Evolutionary conservation across 2,329 filamentous ascomycete species (phyloP), one percentile per base, ranked within the genome.

Genomic region (Fusarium domesticum): DNA sequence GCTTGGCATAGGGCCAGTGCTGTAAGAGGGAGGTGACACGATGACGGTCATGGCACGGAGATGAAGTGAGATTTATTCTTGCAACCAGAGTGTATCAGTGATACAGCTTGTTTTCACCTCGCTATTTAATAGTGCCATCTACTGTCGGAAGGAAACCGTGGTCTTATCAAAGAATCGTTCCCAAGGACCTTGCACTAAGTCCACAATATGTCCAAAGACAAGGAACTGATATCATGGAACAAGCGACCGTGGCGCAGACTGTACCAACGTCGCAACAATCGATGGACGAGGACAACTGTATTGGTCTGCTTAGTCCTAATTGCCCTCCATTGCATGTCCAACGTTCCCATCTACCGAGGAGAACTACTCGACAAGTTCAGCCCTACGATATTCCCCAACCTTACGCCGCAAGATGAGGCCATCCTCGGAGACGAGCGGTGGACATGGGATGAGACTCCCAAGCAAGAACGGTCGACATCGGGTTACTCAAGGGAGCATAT

Each of bases 291-390:
- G 33, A 33, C n/a, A 33, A 15, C 12, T 6, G 12, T 43, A 0
- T 17, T 38, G 6, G 6, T 45, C 14, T 17, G 43, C 3, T 14
- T 54, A 35, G 11, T 57, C 15, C 35, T 55, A 12, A 44, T 37
- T 11, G 6, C 38, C 10, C 44, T 49, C 18, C 52, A 51, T 18
- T 40, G 41, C 31, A n/a, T 44, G 10, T 42, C 36, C 7, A 34
- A 32, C 17, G 39, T 44, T 23, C 23, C 35, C 16, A 28, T 18
- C 8, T 37, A 47, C 38, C 39, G 55, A 18, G 20, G 35, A 7
- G 51, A 50, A 12, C 42, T 59, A 14, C n/a, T 30, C 36, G 43
- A 50, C 35, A 59, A 59, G 37, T 58, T 57, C 45, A 52, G 28
- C n/a, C 48, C 51, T 16, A 59, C 57, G 8, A 34, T 20, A 14